Evolutionary conservation across 1,284 basidiomycete genomes (phyloP).

Genomic region (Tylopilus orsonianus): DNA sequence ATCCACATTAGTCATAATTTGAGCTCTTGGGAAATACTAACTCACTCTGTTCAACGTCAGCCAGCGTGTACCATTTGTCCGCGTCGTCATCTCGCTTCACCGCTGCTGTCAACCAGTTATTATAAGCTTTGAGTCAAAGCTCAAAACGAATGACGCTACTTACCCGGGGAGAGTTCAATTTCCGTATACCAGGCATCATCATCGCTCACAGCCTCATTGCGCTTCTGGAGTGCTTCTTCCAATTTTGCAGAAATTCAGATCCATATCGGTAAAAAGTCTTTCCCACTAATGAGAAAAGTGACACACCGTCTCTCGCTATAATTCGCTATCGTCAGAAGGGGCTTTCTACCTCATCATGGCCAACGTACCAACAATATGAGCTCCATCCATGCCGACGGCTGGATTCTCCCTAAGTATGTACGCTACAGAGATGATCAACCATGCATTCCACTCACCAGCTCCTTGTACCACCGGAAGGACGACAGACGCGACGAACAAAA

Average conservation of each 20-base stretch:
- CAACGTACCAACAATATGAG: slow-evolving; percentile 5
- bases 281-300: not conserved
- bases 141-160: too few relatives aligned
- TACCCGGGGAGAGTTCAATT: too few relatives aligned
- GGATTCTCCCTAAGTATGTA: not conserved
- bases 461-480: slow-evolving; percentile 12
- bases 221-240: not conserved
- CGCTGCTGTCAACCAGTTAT: not conserved
- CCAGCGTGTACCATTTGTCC: not conserved
- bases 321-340: not conserved
- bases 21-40: too few relatives aligned
- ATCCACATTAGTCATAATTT: too few relatives aligned
- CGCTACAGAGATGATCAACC: not conserved
- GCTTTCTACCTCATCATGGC: too few relatives aligned
- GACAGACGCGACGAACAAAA: not conserved
- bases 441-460: slow-evolving; percentile 12
- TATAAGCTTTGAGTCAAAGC: too few relatives aligned
- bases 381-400: slow-evolving; percentile 7
- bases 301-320: not conserved
- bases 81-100: not conserved
- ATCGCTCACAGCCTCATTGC: not conserved
- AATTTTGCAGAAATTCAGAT: not conserved
- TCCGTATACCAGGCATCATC: too few relatives aligned
- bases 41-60: not conserved
- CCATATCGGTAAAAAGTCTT: not conserved